These are phyloP conservation scores for Trichoderma asperelloides DNA, from an alignment of 495 filamentous ascomycete species.

Conservation along the genomic window DNA sequence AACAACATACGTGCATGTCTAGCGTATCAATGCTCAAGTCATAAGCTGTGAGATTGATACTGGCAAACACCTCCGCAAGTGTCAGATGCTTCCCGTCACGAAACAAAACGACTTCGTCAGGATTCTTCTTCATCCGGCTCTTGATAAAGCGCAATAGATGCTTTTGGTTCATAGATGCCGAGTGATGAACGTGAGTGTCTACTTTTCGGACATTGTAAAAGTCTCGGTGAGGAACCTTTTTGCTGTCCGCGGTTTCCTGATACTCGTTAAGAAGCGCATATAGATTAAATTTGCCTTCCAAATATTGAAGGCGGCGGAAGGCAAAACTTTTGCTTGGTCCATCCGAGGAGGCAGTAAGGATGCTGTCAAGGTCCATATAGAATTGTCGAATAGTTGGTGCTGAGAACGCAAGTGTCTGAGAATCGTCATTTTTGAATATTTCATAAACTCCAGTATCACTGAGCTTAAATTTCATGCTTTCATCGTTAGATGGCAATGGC, in stretches of 20 bases:
- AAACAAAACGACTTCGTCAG: slow-evolving; percentile 86
- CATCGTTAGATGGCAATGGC: slow-evolving; percentile 54
- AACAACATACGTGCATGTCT: slow-evolving; percentile 80
- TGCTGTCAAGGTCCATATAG: slow-evolving; percentile 86
- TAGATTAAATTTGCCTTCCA: slow-evolving; percentile 93
- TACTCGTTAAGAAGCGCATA: slow-evolving; percentile 91
- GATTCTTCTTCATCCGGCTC: slow-evolving; percentile 97
- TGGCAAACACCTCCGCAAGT: slow-evolving; percentile 87
- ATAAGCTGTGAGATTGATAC: slow-evolving; percentile 93
- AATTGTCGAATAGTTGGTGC: slow-evolving; percentile 88
- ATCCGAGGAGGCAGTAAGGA: slow-evolving; percentile 79
- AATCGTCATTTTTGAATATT: slow-evolving; percentile 63
- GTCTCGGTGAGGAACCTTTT: slow-evolving; percentile 91
- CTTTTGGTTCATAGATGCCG: slow-evolving; percentile 99
- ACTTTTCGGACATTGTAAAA: slow-evolving; percentile 99
- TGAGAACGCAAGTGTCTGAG: slow-evolving; percentile 55
- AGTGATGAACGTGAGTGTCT: slow-evolving; percentile 98
- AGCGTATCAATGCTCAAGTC: slow-evolving; percentile 97
- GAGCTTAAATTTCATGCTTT: slow-evolving; percentile 63
- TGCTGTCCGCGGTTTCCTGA: slow-evolving; percentile 95
- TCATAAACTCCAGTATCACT: slow-evolving; percentile 86
- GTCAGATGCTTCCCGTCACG: slow-evolving; percentile 90
- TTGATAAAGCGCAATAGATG: slow-evolving; percentile 97
- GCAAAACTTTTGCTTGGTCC: slow-evolving; percentile 96
- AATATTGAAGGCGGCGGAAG: slow-evolving; percentile 84